Base-by-base conservation (phyloP, 495 filamentous ascomycete genomes). In the Penicillium desertorum region DNA sequence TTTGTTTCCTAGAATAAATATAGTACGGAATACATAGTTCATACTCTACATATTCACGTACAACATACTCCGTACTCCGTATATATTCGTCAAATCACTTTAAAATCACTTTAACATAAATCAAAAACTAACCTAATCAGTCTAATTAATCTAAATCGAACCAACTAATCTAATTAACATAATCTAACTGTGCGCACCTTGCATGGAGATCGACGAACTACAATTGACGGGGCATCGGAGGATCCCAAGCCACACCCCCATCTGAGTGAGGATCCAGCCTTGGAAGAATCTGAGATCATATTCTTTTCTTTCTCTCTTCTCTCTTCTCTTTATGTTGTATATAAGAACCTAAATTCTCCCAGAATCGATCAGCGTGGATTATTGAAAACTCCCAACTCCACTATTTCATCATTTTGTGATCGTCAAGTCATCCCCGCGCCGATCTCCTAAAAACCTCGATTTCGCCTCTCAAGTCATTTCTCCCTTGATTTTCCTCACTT, bases 361-460 rank as follows among this genome's bases (percentile, higher is more conserved):
- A 2, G 8, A 30, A 7, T 45, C 27, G 44, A 45, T 29, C 44
- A 42, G n/a, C 39, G 29, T 16, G 16, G 14, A 29, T 17, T 29
- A 39, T 39, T 37, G 16, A 37, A 37, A n/a, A 34, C 11, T 34
- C n/a, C 36, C 20, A 50, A 34, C 37, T 59, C 55, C 57, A 59
- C 59, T 22, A 34, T 10, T 23, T 47, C 56, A 54, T 49, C 60
- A 54, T 58, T 45, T 49, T 41, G 30, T 45, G 63, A 66, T 66
- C 63, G 27, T n/a, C 49, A 49, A 39, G 5, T 37, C 45, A 50
- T 44, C 45, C 66, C 64, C 66, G 64, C 65, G 66, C 66, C 66
- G 66, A 69, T 69, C 63, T 23, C 48, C 37, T 29, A 60, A 65
- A 60, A 39, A 57, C 50, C 41, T 50, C 49, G 19, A 54, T 44